A percentile compares a stretch with the other conserved stretches of the same genome.
phyloP scores from a whole-genome alignment of 495 filamentous ascomycete genomes.

The Thozetella sp. region DNA sequence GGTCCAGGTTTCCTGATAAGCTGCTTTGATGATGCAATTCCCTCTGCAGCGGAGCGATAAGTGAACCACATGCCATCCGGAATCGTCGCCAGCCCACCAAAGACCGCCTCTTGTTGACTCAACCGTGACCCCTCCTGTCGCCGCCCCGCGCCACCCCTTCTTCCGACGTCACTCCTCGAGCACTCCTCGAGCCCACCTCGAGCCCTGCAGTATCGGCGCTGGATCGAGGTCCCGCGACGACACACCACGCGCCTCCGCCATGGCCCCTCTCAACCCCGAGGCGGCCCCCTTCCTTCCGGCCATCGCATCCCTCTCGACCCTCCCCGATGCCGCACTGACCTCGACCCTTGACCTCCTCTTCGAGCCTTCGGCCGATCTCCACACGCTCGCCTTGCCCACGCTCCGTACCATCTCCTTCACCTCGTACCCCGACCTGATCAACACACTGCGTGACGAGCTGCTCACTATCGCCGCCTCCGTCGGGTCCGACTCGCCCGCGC shows the following conservation, averaged over 20 bases:
- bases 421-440: slow-evolving; percentile 27
- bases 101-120: no score
- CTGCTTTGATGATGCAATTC: background rate
- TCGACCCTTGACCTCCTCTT: slow-evolving; percentile 81
- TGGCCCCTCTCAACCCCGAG: slow-evolving; percentile 13
- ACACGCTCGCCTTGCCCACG: slow-evolving; percentile 67
- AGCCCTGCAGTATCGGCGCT: no score
- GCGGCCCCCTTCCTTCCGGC: slow-evolving; percentile 30
- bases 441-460: slow-evolving; percentile 50
- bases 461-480: slow-evolving; percentile 41
- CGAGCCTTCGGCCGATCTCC: slow-evolving; percentile 78
- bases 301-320: slow-evolving; percentile 31
- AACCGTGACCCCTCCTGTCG: no score
- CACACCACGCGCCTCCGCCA: no score
- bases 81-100: slow-evolving; percentile 8
- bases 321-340: slow-evolving; percentile 54
- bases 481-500: slow-evolving; percentile 7
- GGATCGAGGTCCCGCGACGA: no score
- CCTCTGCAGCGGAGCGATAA: background rate
- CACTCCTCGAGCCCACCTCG: no score
- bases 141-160: no score
- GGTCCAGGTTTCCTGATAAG: background rate
- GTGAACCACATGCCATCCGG: background rate
- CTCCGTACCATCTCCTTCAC: slow-evolving; percentile 65
- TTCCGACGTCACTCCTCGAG: no score